Percentiles rank a stretch among this genome's conserved stretches.
Evolutionary conservation across 2,329 filamentous ascomycete genomes (phyloP).

Genomic region (Dothiorella sarmentorum): DNA sequence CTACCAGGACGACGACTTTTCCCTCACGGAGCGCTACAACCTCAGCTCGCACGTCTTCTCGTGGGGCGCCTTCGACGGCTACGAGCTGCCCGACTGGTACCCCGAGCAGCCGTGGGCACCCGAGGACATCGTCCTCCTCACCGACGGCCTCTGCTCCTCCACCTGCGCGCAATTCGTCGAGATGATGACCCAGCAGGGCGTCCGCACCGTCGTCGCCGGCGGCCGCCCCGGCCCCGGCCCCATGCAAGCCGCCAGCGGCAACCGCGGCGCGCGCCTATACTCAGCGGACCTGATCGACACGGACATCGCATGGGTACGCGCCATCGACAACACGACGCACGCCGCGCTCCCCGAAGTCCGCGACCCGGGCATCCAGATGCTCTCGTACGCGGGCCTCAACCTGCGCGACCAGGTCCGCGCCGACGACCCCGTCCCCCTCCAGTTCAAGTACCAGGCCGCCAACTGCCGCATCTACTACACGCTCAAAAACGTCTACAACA

Average conservation of each 20-base stretch:
- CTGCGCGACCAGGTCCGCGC: constrained; percentile 39
- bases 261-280: constrained; percentile 49
- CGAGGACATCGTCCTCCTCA: constrained; percentile 40
- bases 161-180: constrained; percentile 55
- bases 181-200: constrained; percentile 48
- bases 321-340: constrained; percentile 20
- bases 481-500: constrained; percentile 35
- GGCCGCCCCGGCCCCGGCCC: constrained; percentile 51
- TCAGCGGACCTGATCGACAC: constrained; percentile 33
- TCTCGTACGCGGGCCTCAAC: constrained; percentile 30
- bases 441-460: constrained; percentile 39
- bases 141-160: constrained; percentile 54
- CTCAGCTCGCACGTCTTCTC: constrained; percentile 19
- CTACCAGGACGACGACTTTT: constrained; percentile 37
- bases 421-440: constrained; percentile 31
- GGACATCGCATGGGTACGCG: constrained; percentile 23
- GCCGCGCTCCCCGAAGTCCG: not conserved
- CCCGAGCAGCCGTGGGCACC: constrained; percentile 30
- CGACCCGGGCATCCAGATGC: constrained; percentile 19
- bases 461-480: constrained; percentile 41
- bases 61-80: constrained; percentile 29
- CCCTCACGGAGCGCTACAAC: constrained; percentile 27
- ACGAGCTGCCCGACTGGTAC: not conserved
- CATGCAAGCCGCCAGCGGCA: constrained; percentile 60
- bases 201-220: constrained; percentile 54